phyloP scores from a whole-genome alignment of 1,284 basidiomycete genomes.

The Pisolithus thermaeus region DNA sequence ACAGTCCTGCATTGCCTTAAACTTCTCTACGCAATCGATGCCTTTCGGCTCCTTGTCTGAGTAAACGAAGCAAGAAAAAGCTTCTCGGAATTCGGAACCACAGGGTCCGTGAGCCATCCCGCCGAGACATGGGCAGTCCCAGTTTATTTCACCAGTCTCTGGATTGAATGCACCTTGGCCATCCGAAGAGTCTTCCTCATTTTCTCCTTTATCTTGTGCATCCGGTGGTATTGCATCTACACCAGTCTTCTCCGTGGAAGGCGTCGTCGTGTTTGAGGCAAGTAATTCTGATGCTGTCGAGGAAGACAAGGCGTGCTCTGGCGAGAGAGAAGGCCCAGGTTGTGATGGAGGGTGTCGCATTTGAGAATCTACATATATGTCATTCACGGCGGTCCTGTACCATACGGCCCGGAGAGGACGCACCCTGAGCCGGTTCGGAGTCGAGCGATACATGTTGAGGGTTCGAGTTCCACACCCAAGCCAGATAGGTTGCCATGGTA shows the following conservation, averaged over 20 bases:
- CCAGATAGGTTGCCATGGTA: conserved; percentile 22
- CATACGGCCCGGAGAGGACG: conserved; percentile 5
- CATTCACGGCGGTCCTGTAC: neutral
- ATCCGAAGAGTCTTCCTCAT: conserved; percentile 30
- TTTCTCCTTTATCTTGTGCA: conserved; percentile 12
- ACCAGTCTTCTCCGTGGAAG: conserved; percentile 2
- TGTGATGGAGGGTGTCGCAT: conserved; percentile 7
- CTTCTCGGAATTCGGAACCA: conserved; percentile 89
- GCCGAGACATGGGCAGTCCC: conserved; percentile 96
- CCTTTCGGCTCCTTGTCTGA: conserved; percentile 97
- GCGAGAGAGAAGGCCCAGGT: conserved; percentile 3
- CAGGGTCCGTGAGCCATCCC: conserved; percentile 99
- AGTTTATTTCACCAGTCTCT: conserved; percentile 96
- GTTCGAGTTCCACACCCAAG: conserved; percentile 22
- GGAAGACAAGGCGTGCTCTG: conserved; percentile 9
- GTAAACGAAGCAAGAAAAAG: conserved; percentile 96
- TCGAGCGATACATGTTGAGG: conserved; percentile 23
- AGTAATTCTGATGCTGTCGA: conserved; percentile 3
- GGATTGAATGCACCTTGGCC: conserved; percentile 72
- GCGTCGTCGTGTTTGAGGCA: conserved; percentile 2
- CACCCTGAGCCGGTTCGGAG: conserved; percentile 21
- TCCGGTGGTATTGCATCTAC: conserved; percentile 6
- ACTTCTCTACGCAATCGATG: conserved; percentile 96
- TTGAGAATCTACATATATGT: conserved; percentile 11
- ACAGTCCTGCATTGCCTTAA: conserved; percentile 97